Evolutionary conservation across 2,329 filamentous ascomycete species (phyloP), one percentile per base, ranked within the genome.

Genomic region (Beauveria medogensis): DNA sequence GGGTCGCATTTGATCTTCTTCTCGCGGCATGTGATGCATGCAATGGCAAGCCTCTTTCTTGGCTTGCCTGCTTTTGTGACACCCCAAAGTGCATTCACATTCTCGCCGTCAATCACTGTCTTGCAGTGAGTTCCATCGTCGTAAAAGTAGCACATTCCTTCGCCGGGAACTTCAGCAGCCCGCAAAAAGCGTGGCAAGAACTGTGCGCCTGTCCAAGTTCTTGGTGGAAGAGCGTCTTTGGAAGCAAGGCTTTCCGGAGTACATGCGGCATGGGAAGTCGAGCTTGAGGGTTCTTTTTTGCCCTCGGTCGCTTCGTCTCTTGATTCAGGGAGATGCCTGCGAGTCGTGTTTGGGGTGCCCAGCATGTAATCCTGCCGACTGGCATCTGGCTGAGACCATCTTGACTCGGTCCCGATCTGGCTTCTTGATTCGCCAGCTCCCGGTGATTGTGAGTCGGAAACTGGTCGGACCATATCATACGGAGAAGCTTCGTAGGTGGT

Each of bases 1-100:
- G 92, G 92, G 65, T 96, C 91, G 70, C 92, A 97, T 74, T 96
- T 96, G 77, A 97, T 96, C 80, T 96, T 97, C 84, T 96, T 97
- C 76, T 96, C 92, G 55, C 92, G 85, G 72, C 92, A 97, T 14
- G 91, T 94, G 62, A 96, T 82, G 70, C 92, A 97, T n/a, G 91
- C 91, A 71, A 96, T 92, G 26, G 92, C 92, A 61, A 96, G 80
- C 61, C 92, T 83, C 77, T 97, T 97, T 66, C 92, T 85, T 53
- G 92, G 92, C 76, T 96, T 96, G 16, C 92, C 92, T 2, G 92
- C 92, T 75, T 96, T 96, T 41, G 92, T 96, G 10, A 96, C 86
- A 18, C 92, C 92, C 92, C 92, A 96, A 66, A 91, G 90, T 1
- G 92, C 90, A 71, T 96, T 96, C 56, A 96, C 91, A 0, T 81